Evolutionary conservation across 2,329 filamentous ascomycete genomes (phyloP).

Genomic region (Phialophora tarda): DNA sequence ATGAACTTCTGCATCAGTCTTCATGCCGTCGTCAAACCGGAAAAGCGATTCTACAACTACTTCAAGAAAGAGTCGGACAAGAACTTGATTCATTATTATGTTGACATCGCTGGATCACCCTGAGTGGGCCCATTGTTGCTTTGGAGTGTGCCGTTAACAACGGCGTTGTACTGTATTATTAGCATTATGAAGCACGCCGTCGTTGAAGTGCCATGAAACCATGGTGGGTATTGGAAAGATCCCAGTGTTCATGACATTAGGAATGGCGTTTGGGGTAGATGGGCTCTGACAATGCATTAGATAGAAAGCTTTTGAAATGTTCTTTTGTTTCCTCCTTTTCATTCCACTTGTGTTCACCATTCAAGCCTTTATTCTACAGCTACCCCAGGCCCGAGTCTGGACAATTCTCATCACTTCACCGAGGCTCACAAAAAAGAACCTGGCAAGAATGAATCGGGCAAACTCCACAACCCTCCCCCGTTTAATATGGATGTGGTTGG

Average conservation of each 20-base stretch:
- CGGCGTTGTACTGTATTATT: constrained; percentile 22
- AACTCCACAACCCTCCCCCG: background rate
- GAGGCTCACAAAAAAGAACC: background rate
- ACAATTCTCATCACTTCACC: background rate
- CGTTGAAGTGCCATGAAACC: constrained; percentile 10
- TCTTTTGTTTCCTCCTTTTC: background rate
- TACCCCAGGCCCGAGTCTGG: background rate
- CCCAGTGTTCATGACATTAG: constrained; percentile 17
- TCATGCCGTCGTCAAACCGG: constrained; percentile 34
- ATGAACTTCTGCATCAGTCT: constrained; percentile 34
- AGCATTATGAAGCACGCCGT: constrained; percentile 15
- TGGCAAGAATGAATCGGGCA: background rate
- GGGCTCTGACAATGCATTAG: constrained; percentile 3
- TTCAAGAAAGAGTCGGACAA: constrained; percentile 36
- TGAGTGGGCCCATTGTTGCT: constrained; percentile 1
- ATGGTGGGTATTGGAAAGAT: constrained; percentile 18
- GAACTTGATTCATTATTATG: constrained; percentile 38
- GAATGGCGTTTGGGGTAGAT: constrained; percentile 4
- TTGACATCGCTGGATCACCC: constrained; percentile 18
- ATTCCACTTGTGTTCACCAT: background rate
- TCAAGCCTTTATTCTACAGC: background rate
- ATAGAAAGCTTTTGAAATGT: constrained; percentile 13
- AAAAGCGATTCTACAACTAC: constrained; percentile 35
- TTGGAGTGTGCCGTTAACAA: background rate
- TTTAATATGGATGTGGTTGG: background rate